Evolutionary conservation across 2,329 filamentous ascomycete genomes (phyloP).

Genomic region (Madurella mycetomatis): DNA sequence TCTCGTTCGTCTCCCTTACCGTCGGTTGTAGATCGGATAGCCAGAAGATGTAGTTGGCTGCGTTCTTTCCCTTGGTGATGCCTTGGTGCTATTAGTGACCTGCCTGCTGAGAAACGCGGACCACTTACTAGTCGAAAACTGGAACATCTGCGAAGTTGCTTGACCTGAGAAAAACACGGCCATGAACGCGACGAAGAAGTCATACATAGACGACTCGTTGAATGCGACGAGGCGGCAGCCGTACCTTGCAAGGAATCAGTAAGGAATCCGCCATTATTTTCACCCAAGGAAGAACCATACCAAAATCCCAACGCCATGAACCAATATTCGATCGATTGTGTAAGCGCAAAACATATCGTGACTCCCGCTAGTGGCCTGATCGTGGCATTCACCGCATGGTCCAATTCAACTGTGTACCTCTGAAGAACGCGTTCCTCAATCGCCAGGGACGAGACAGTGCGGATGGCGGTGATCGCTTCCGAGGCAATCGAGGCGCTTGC

Average conservation of each 20-base stretch:
- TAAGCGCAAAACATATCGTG: conserved; percentile 35
- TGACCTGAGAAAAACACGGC: conserved; percentile 45
- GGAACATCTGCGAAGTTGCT: conserved; percentile 38
- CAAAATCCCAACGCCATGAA: conserved; percentile 41
- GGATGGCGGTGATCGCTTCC: conserved; percentile 30
- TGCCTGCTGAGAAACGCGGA: not conserved
- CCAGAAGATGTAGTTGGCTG: conserved; percentile 50
- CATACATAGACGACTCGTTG: conserved; percentile 37
- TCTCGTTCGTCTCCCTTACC: conserved; percentile 40
- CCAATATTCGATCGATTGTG: conserved; percentile 39
- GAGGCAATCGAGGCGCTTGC: conserved; percentile 41
- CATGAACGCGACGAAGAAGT: conserved; percentile 50
- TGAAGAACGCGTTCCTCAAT: conserved; percentile 28
- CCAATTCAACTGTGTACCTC: conserved; percentile 35
- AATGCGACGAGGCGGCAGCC: conserved; percentile 36
- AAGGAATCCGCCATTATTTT: not conserved
- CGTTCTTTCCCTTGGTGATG: conserved; percentile 47
- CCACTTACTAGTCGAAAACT: conserved; percentile 42
- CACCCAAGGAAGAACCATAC: conserved; percentile 16
- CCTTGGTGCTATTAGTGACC: conserved; percentile 21
- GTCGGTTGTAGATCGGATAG: conserved; percentile 39
- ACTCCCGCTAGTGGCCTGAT: conserved; percentile 22
- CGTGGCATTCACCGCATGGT: conserved; percentile 28
- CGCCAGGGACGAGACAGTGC: conserved; percentile 24
- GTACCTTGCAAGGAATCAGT: conserved; percentile 25